A percentile compares a stretch with the other conserved stretches of the same genome.
Conservation (phyloP, 2,329 filamentous ascomycete species). For the Penicillium hesseltinei region DNA sequence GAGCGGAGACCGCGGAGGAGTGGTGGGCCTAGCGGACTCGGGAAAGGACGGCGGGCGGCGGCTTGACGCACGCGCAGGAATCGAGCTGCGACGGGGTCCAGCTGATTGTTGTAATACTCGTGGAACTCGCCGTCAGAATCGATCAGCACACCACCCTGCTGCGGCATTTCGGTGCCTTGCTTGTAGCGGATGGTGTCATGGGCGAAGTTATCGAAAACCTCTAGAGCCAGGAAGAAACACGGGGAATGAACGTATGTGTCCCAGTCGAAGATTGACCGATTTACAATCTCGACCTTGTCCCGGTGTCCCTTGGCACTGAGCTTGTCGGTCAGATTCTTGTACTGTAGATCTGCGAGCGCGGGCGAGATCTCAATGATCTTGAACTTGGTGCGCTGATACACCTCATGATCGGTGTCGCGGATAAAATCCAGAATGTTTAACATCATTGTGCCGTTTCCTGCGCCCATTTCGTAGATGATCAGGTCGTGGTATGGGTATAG, state of each 20-base stretch:
- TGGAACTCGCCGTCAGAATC: conserved; percentile 84
- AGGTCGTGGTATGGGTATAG: conserved; percentile 95
- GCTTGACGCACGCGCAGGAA: conserved; percentile 83
- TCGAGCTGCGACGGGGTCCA: conserved; percentile 79
- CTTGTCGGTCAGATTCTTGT: conserved; percentile 64
- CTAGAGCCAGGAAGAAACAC: conserved; percentile 96
- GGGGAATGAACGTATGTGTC: conserved; percentile 79
- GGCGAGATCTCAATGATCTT: conserved; percentile 94
- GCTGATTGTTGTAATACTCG: conserved; percentile 79
- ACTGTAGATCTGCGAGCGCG: conserved; percentile 74
- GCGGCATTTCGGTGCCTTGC: conserved; percentile 70
- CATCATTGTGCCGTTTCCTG: conserved; percentile 96
- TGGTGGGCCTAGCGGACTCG: conserved; percentile 46
- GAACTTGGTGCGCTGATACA: conserved; percentile 91
- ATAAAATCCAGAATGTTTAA: conserved; percentile 97
- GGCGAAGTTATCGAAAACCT: conserved; percentile 98
- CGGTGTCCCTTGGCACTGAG: conserved; percentile 71
- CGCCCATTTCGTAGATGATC: conserved; percentile 98
- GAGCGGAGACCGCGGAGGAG: conserved; percentile 62
- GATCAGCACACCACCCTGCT: conserved; percentile 87
- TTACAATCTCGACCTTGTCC: conserved; percentile 89
- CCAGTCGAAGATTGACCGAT: conserved; percentile 95
- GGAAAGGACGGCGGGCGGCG: conserved; percentile 53
- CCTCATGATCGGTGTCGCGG: conserved; percentile 79
- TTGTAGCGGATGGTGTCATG: conserved; percentile 95